phyloP scores from a whole-genome alignment of 257 asterid species.

The Pogostemon cablin region DNA sequence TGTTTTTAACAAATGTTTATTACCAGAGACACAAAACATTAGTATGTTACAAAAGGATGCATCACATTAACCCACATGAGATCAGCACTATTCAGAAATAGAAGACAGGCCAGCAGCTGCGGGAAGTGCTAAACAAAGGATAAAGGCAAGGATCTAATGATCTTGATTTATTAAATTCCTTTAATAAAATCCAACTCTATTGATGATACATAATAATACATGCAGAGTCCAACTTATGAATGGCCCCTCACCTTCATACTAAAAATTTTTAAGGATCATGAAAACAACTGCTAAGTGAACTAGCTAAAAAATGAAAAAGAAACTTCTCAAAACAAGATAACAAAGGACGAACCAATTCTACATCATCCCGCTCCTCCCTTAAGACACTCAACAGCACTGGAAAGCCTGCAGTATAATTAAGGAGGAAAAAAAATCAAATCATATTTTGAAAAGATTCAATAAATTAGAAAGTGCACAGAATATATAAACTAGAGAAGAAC shows the following conservation, averaged over 20 bases:
- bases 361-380: slow-evolving; percentile 94
- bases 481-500: slow-evolving; percentile 39
- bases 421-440: slow-evolving; percentile 25
- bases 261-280: slow-evolving; percentile 3
- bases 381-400: slow-evolving; percentile 81
- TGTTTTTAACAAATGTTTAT: slow-evolving; percentile 15
- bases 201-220: not conserved
- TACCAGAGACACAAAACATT: slow-evolving; percentile 1
- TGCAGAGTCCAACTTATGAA: slow-evolving; percentile 24
- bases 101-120: slow-evolving; percentile 3
- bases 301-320: slow-evolving; percentile 6
- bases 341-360: slow-evolving; percentile 76
- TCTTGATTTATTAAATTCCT: slow-evolving; percentile 3
- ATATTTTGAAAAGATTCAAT: slow-evolving; percentile 23
- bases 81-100: not conserved
- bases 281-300: slow-evolving; percentile 20
- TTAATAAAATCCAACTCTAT: not conserved
- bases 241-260: not conserved
- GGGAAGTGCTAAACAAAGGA: slow-evolving; percentile 11
- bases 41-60: not conserved
- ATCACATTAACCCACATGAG: not conserved
- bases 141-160: not conserved
- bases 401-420: slow-evolving; percentile 63
- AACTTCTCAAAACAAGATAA: slow-evolving; percentile 20
- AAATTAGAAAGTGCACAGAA: slow-evolving; percentile 20